Evolutionary conservation across 2,329 filamentous ascomycete species (phyloP).

Genomic region (Cladophialophora yegresii): DNA sequence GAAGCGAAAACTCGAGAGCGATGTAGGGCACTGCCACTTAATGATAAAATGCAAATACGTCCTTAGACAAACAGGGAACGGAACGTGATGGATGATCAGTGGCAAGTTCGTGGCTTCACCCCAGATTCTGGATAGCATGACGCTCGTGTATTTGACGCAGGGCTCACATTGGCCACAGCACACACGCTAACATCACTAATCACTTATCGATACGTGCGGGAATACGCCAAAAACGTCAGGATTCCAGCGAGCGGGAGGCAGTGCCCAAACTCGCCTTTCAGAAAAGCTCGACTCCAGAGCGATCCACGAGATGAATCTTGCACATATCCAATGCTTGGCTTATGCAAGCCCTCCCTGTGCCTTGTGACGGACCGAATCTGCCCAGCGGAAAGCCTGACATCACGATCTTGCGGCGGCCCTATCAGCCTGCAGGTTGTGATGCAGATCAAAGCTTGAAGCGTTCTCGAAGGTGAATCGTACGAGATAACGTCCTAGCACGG

Average conservation of each 20-base stretch:
- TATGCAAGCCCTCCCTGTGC: background rate
- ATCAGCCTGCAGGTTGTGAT: background rate
- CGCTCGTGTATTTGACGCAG: background rate
- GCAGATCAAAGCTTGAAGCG: slow-evolving; percentile 3
- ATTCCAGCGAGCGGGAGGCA: slow-evolving; percentile 5
- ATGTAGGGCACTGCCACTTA: background rate
- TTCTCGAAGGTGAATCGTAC: slow-evolving; percentile 1
- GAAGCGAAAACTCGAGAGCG: background rate
- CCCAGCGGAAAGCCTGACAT: slow-evolving; percentile 7
- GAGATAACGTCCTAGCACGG: background rate
- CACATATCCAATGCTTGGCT: background rate
- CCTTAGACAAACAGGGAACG: slow-evolving; percentile 3
- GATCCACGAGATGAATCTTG: background rate
- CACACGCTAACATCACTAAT: background rate
- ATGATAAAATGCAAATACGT: background rate
- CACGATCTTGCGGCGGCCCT: background rate
- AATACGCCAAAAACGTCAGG: slow-evolving; percentile 5
- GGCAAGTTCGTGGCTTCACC: background rate
- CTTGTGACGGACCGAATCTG: background rate
- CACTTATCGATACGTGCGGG: background rate
- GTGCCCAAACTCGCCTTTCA: slow-evolving; percentile 1
- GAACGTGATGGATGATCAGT: slow-evolving; percentile 9
- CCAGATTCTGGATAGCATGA: background rate
- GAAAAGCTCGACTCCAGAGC: background rate
- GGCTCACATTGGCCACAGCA: background rate